These are phyloP conservation scores for Boletus insuetus DNA, from an alignment of 768 basidiomycete species.

Conservation along the genomic window DNA sequence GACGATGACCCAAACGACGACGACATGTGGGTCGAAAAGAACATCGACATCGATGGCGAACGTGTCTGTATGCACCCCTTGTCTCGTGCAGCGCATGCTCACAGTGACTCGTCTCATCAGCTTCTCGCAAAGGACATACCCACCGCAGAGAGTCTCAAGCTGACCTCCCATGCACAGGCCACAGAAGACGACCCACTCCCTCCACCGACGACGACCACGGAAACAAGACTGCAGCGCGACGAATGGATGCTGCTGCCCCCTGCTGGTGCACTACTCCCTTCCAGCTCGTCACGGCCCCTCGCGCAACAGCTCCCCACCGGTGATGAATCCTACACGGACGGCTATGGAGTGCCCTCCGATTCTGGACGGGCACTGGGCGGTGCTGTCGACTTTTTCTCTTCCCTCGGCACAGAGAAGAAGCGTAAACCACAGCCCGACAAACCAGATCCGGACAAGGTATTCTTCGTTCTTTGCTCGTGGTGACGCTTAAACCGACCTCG, in stretches of 20 bases:
- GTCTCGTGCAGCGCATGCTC: neutral
- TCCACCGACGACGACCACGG: conserved; percentile 46
- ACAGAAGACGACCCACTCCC: conserved; percentile 44
- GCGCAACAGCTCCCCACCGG: conserved; percentile 25
- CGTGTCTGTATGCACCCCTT: conserved; percentile 46
- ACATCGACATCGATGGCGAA: conserved; percentile 75
- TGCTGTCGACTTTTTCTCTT: conserved; percentile 86
- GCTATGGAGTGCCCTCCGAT: conserved; percentile 52
- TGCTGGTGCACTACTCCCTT: conserved; percentile 25
- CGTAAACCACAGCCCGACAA: conserved; percentile 57
- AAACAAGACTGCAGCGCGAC: conserved; percentile 61
- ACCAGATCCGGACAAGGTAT: conserved; percentile 72
- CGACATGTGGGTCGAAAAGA: conserved; percentile 87
- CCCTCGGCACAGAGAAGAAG: conserved; percentile 77
- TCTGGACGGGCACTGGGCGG: conserved; percentile 50
- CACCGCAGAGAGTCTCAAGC: conserved; percentile 64
- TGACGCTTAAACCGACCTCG: conserved; percentile 3
- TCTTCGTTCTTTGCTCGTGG: neutral
- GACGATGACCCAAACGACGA: conserved; percentile 77
- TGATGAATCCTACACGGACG: conserved; percentile 61
- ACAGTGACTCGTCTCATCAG: conserved; percentile 36
- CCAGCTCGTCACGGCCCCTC: conserved; percentile 30
- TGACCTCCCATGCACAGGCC: conserved; percentile 58
- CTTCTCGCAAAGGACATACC: conserved; percentile 73
- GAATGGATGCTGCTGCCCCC: conserved; percentile 83